Evolutionary conservation across 495 filamentous ascomycete genomes (phyloP).

Genomic region (Thozetella sp.): DNA sequence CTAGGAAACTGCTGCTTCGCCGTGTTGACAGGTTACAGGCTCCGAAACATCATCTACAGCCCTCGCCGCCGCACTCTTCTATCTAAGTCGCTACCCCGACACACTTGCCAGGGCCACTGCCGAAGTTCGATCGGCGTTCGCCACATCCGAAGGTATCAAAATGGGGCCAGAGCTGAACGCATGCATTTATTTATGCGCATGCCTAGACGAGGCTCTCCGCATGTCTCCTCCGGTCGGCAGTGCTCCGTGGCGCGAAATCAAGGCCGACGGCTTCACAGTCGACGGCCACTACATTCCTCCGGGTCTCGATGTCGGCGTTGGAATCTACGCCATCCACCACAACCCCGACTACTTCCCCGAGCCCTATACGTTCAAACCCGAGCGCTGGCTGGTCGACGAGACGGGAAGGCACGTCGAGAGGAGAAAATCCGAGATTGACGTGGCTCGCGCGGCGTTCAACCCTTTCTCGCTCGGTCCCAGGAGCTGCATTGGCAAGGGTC

Average conservation of each 20-base stretch:
- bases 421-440: background rate
- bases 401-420: background rate
- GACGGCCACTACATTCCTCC: slow-evolving; percentile 22
- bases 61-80: slow-evolving; percentile 30
- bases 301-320: slow-evolving; percentile 33
- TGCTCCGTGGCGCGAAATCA: slow-evolving; percentile 32
- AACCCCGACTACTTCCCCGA: slow-evolving; percentile 34
- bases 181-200: slow-evolving; percentile 29
- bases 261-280: slow-evolving; percentile 38
- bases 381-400: slow-evolving; percentile 33
- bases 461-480: slow-evolving; percentile 61
- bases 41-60: slow-evolving; percentile 27
- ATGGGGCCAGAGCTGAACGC: slow-evolving; percentile 15
- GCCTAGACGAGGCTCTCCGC: slow-evolving; percentile 29
- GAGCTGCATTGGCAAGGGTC: slow-evolving; percentile 58
- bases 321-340: slow-evolving; percentile 39
- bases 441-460: slow-evolving; percentile 41
- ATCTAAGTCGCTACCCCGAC: slow-evolving; percentile 25
- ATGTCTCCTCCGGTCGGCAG: slow-evolving; percentile 19
- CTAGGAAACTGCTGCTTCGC: too few species aligned
- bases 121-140: slow-evolving; percentile 34
- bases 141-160: slow-evolving; percentile 20
- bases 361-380: slow-evolving; percentile 34
- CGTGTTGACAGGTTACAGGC: slow-evolving; percentile 1
- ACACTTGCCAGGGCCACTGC: slow-evolving; percentile 15